These are phyloP conservation scores for Hanseniaspora singularis DNA, from an alignment of 805 yeast genomes.

Conservation along the genomic window DNA sequence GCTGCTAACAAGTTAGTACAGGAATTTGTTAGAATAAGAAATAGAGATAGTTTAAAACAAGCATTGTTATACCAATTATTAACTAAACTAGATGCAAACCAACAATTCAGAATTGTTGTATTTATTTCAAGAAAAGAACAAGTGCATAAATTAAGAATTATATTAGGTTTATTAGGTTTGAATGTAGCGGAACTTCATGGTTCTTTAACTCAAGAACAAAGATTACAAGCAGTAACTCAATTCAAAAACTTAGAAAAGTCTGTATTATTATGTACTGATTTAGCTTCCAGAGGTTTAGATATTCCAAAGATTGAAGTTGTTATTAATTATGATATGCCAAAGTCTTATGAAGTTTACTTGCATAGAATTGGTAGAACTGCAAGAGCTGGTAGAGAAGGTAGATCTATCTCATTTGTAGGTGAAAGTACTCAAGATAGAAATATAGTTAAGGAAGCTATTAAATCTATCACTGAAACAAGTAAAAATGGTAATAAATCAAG, in stretches of 20 bases:
- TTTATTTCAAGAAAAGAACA: slow-evolving; percentile 85
- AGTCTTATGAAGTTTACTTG: slow-evolving; percentile 75
- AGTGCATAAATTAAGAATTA: slow-evolving; percentile 75
- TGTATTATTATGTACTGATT: slow-evolving; percentile 85
- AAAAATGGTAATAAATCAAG: slow-evolving; percentile 24
- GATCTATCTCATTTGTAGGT: slow-evolving; percentile 85
- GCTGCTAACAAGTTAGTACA: slow-evolving; percentile 84
- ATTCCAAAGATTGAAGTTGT: slow-evolving; percentile 95
- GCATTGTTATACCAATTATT: slow-evolving; percentile 67
- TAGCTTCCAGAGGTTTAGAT: slow-evolving; percentile 98
- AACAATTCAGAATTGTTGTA: slow-evolving; percentile 66
- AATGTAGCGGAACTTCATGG: slow-evolving; percentile 75
- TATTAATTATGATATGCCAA: slow-evolving; percentile 92
- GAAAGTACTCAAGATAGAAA: slow-evolving; percentile 76
- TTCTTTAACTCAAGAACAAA: slow-evolving; percentile 80
- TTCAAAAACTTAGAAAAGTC: slow-evolving; percentile 79
- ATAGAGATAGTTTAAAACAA: slow-evolving; percentile 72
- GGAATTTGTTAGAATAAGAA: slow-evolving; percentile 89
- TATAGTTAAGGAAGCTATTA: slow-evolving; percentile 84
- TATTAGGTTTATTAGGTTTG: slow-evolving; percentile 61
- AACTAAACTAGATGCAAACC: slow-evolving; percentile 49
- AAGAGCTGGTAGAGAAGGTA: slow-evolving; percentile 96
- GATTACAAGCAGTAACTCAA: slow-evolving; percentile 68
- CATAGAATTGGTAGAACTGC: slow-evolving; percentile 99
- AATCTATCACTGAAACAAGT: slow-evolving; percentile 40